Evolutionary conservation across 768 basidiomycete species (phyloP).

Genomic region (Psilocybe cyanescens): DNA sequence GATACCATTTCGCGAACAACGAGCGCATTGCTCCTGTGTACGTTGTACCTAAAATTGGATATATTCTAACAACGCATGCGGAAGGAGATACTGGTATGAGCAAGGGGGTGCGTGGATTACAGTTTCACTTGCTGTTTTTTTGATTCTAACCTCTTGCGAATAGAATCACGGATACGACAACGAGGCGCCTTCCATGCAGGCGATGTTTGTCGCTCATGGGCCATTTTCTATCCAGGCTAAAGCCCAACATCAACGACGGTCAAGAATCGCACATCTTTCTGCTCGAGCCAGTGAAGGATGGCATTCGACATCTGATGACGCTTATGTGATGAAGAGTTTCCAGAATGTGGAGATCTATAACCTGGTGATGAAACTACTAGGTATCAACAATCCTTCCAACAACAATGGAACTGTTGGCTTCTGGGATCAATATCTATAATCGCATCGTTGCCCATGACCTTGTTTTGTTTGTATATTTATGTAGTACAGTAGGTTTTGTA

Average conservation of each 20-base stretch:
- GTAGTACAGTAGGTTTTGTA: background rate
- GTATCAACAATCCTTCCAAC: conserved; percentile 57
- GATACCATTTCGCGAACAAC: conserved; percentile 75
- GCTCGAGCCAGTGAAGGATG: conserved; percentile 49
- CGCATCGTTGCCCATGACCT: background rate
- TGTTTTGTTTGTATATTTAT: background rate
- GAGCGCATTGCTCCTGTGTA: conserved; percentile 89
- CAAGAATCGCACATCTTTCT: conserved; percentile 13
- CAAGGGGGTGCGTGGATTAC: conserved; percentile 67
- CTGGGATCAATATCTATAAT: conserved; percentile 78
- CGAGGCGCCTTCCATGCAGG: conserved; percentile 74
- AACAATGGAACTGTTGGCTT: conserved; percentile 84
- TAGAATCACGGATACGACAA: conserved; percentile 95
- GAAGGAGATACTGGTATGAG: conserved; percentile 65
- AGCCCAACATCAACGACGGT: conserved; percentile 44
- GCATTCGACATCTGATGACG: conserved; percentile 67
- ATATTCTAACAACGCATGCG: conserved; percentile 70
- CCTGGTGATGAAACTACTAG: conserved; percentile 76
- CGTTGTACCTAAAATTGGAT: conserved; percentile 81
- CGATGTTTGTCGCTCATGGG: conserved; percentile 91
- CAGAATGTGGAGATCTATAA: conserved; percentile 86
- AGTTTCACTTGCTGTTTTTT: background rate
- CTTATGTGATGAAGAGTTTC: conserved; percentile 83
- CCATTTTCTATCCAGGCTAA: conserved; percentile 81
- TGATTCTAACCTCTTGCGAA: background rate